Conservation (phyloP, 2,329 filamentous ascomycete genomes). For the Lithohypha guttulata region DNA sequence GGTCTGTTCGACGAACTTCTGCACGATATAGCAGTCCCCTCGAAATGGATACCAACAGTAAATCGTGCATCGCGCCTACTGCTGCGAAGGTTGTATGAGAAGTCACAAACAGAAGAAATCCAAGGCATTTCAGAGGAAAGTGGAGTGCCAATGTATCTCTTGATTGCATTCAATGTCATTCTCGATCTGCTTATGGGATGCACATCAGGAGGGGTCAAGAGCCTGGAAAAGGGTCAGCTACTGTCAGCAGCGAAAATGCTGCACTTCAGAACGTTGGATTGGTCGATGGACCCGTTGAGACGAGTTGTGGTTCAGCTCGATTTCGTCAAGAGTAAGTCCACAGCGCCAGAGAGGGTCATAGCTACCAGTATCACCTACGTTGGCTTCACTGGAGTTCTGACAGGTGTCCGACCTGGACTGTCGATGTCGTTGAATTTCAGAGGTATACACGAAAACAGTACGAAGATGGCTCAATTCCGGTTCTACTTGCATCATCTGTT, state of each 20-base stretch:
- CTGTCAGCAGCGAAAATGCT: constrained; percentile 24
- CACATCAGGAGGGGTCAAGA: constrained; percentile 44
- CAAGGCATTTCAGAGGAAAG: constrained; percentile 43
- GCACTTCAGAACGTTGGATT: constrained; percentile 40
- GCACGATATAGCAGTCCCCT: constrained; percentile 23
- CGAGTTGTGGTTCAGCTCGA: constrained; percentile 43
- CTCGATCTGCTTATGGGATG: constrained; percentile 56
- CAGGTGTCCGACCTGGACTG: constrained; percentile 36
- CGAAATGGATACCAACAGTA: constrained; percentile 22
- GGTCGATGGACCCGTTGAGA: constrained; percentile 43
- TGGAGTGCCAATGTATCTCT: constrained; percentile 46
- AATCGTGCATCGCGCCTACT: constrained; percentile 35
- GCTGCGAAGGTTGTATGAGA: constrained; percentile 41
- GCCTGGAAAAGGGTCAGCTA: constrained; percentile 14
- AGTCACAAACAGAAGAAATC: constrained; percentile 53
- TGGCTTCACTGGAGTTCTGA: constrained; percentile 41
- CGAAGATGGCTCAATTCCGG: constrained; percentile 26
- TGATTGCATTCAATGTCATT: constrained; percentile 53
- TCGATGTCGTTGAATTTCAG: constrained; percentile 42
- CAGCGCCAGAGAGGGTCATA: constrained; percentile 25
- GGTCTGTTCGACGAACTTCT: constrained; percentile 44
- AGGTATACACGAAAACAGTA: constrained; percentile 36
- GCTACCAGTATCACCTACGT: constrained; percentile 40
- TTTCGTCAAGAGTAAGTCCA: constrained; percentile 29
- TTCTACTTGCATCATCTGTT: constrained; percentile 41